Evolutionary conservation across 495 filamentous ascomycete species (phyloP).

Genomic region (Aspergillus baeticus): DNA sequence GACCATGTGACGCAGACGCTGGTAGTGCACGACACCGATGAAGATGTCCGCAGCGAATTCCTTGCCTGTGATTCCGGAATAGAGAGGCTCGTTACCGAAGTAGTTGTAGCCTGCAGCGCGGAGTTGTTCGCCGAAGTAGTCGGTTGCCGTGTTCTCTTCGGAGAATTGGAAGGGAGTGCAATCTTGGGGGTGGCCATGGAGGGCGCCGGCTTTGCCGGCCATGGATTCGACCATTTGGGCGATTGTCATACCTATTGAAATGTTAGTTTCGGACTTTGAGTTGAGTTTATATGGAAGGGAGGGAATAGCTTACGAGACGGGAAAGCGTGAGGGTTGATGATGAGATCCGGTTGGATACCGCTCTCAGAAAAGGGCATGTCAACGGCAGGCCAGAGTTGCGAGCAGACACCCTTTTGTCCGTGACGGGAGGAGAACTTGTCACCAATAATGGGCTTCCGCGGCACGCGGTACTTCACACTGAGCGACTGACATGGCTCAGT

Average conservation of each 20-base stretch:
- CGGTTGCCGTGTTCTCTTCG: conserved; percentile 85
- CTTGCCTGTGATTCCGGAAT: conserved; percentile 91
- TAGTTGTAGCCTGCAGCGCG: conserved; percentile 95
- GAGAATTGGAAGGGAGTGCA: conserved; percentile 92
- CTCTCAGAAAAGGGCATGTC: conserved; percentile 99
- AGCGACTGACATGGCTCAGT: conserved; percentile 79
- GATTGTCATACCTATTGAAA: conserved; percentile 76
- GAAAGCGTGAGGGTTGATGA: conserved; percentile 99
- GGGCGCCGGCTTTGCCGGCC: conserved; percentile 88
- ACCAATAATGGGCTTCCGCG: conserved; percentile 87
- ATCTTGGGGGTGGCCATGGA: conserved; percentile 93
- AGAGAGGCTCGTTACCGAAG: conserved; percentile 97
- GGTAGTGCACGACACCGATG: conserved; percentile 95
- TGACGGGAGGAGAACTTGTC: conserved; percentile 61
- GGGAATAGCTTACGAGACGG: conserved; percentile 79
- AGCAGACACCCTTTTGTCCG: conserved; percentile 69
- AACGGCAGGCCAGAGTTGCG: conserved; percentile 90
- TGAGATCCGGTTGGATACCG: conserved; percentile 94
- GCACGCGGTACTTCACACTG: conserved; percentile 89
- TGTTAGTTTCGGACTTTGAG: conserved; percentile 1
- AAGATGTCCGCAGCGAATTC: conserved; percentile 96
- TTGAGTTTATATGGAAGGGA: not conserved
- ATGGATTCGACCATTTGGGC: conserved; percentile 99
- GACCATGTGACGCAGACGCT: conserved; percentile 97
- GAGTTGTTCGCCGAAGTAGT: conserved; percentile 95